Conservation (phyloP, 129 eudicot genomes). For the Dittrichia graveolens region DNA sequence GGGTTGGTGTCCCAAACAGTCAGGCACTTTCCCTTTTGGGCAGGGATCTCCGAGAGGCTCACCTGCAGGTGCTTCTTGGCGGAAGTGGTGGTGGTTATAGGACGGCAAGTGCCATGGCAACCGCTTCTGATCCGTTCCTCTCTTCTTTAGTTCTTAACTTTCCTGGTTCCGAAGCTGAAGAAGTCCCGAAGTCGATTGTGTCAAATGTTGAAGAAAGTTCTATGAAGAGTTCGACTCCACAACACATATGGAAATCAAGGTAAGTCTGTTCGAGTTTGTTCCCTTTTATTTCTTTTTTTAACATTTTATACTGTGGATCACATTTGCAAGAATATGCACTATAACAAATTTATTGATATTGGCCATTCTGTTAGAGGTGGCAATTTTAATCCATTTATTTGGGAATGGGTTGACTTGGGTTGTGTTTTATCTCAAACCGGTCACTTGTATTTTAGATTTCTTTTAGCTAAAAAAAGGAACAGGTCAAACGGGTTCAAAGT, state of each 20-base stretch:
- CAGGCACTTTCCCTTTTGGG: slow-evolving; percentile 85
- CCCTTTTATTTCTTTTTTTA: neutral
- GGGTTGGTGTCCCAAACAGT: slow-evolving; percentile 71
- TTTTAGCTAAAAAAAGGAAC: neutral
- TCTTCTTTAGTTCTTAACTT: slow-evolving; percentile 74
- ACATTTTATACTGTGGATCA: neutral
- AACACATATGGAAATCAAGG: slow-evolving; percentile 83
- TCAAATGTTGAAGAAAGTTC: slow-evolving; percentile 59
- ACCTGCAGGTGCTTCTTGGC: slow-evolving; percentile 84
- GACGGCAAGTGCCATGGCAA: slow-evolving; percentile 46
- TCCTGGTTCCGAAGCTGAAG: slow-evolving; percentile 74
- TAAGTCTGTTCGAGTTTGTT: slow-evolving; percentile 10
- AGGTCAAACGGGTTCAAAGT: neutral
- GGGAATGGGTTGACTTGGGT: no score
- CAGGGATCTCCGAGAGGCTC: slow-evolving; percentile 91
- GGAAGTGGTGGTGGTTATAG: slow-evolving; percentile 57
- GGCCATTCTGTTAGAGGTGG: no score
- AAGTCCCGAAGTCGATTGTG: slow-evolving; percentile 63
- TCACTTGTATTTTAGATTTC: neutral
- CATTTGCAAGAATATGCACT: slow-evolving; percentile 3
- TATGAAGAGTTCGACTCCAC: slow-evolving; percentile 41
- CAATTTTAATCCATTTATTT: no score
- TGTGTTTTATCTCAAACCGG: no score
- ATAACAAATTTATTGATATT: neutral
- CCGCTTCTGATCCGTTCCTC: slow-evolving; percentile 62